Base-by-base conservation (phyloP, 2,329 filamentous ascomycete species). In the Curvularia verruculosa region DNA sequence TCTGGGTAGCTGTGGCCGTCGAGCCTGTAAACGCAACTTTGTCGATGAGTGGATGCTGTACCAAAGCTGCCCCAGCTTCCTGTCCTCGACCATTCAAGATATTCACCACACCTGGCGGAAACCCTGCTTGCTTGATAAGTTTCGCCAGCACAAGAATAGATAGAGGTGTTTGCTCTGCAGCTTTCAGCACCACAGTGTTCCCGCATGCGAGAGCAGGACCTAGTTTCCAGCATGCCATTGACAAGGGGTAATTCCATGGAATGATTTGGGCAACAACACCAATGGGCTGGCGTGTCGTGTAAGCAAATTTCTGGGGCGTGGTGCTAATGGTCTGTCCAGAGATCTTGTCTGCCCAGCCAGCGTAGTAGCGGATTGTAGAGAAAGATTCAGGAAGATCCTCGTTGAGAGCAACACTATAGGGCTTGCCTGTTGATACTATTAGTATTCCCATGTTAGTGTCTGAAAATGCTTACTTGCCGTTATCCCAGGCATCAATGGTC, bases 1-100 rank as follows among this genome's bases (percentile, higher is more conserved):
- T 89, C 40, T 87, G 81, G 43, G 84, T 83, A 2, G 86, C 90
- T 0, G 89, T 92, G 1, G 79, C 77, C 0, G 89, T 92, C 3
- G 85, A 89, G 34, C 90, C 90, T 0, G 89, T 92, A 64, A 92
- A 93, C 0, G 89, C 88, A 53, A 93, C 80, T 78, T 92, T 92
- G 70, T 90, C 86, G 19, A 93, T 81, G 21, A 82, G 81, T 19
- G 84, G 77, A 69, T 92, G 89, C 34, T 82, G 80, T 1, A 85
- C 87, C 12, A 92, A 80, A 77, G 79, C 81, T 0, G 84, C 83
- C 0, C 86, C 85, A 3, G 87, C 80, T 37, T 78, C 76, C 56
- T 86, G 84, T 24, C 83, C 84, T 9, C 89, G 86, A 53, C 86
- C 86, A 44, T 83, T 85, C 1, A 87, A 67, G 6, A 88, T 49